Evolutionary conservation across 2,329 filamentous ascomycete species (phyloP).

Genomic region (Cryoendolithus antarcticus): DNA sequence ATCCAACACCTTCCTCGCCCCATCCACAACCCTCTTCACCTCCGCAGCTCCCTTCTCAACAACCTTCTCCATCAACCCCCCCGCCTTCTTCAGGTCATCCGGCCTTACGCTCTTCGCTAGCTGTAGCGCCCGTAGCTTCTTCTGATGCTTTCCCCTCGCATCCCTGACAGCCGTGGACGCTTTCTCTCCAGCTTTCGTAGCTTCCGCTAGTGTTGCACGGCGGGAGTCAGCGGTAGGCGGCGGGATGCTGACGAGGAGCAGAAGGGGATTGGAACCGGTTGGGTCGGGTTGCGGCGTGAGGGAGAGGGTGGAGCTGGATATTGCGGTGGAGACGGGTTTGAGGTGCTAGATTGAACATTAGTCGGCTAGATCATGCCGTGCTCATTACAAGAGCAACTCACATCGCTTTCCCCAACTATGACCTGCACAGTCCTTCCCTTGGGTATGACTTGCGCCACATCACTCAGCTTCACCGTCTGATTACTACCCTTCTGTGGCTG

Average conservation of each 20-base stretch:
- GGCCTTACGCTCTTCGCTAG: constrained; percentile 31
- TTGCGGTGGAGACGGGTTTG: constrained; percentile 42
- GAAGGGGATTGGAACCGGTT: constrained; percentile 36
- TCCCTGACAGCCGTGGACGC: constrained; percentile 30
- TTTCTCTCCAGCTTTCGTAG: constrained; percentile 30
- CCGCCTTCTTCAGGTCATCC: constrained; percentile 38
- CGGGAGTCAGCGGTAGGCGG: constrained; percentile 45
- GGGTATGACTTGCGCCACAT: constrained; percentile 55
- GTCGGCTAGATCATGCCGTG: background rate
- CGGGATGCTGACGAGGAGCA: constrained; percentile 43
- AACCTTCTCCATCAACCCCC: constrained; percentile 37
- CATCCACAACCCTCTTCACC: constrained; percentile 37
- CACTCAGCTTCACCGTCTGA: constrained; percentile 42
- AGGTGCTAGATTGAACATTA: constrained; percentile 31
- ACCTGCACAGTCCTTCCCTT: constrained; percentile 50
- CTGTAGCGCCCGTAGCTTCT: constrained; percentile 34
- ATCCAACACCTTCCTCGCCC: constrained; percentile 35
- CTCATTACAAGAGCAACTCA: constrained; percentile 24
- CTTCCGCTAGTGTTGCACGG: constrained; percentile 10
- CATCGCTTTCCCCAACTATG: constrained; percentile 52
- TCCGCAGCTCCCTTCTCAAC: constrained; percentile 36
- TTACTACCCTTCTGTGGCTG: constrained; percentile 39
- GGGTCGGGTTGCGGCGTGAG: constrained; percentile 38
- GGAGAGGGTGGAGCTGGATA: constrained; percentile 38
- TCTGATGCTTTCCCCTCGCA: constrained; percentile 36